A percentile compares a stretch with the other conserved stretches of the same genome.
phyloP scores from a whole-genome alignment of 1,284 basidiomycete genomes.

The Trametes polyzona region DNA sequence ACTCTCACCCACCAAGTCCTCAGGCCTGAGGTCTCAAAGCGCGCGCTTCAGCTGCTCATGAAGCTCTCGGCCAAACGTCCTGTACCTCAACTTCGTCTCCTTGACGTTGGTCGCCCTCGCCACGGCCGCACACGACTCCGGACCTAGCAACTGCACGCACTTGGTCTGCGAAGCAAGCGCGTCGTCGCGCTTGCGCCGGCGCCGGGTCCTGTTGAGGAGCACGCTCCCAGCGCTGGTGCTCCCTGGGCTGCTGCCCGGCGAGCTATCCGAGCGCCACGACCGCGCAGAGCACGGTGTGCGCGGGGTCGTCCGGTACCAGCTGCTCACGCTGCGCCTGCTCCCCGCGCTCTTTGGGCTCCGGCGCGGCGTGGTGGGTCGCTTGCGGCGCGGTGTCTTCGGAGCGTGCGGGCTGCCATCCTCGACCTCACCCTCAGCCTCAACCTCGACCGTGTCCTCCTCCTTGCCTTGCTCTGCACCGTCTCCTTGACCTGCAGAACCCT shows the following conservation, averaged over 20 bases:
- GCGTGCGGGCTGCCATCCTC: not conserved
- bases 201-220: not conserved
- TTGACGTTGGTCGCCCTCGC: constrained; percentile 4
- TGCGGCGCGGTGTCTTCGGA: constrained; percentile 1
- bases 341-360: constrained; percentile 1
- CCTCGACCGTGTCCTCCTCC: not conserved
- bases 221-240: constrained; percentile 10
- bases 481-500: too few species aligned
- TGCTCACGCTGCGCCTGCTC: not conserved
- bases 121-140: constrained; percentile 10
- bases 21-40: not conserved
- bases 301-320: constrained; percentile 1
- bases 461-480: too few species aligned
- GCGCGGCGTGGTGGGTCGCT: not conserved
- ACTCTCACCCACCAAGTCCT: not conserved
- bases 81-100: constrained; percentile 5
- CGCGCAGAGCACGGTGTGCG: constrained; percentile 4
- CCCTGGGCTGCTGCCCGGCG: constrained; percentile 1
- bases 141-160: constrained; percentile 10
- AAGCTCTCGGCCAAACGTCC: not conserved
- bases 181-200: not conserved
- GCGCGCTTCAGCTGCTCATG: not conserved
- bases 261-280: constrained; percentile 2
- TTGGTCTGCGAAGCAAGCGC: constrained; percentile 11
- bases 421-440: not conserved